Conservation (phyloP, 805 yeast species). For the Lachancea dasiensis region DNA sequence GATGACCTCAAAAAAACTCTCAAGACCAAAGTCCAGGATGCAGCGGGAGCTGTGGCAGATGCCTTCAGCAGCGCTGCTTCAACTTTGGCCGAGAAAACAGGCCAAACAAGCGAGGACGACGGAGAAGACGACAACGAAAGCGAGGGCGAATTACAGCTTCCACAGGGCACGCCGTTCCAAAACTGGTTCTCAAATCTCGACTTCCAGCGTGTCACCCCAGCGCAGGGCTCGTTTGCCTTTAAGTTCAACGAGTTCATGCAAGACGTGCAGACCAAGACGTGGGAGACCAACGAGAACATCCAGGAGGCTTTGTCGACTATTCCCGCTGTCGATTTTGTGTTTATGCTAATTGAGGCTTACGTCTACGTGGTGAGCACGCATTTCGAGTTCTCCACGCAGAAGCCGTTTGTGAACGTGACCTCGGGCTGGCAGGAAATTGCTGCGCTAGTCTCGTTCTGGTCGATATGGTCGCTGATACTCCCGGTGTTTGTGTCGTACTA, state of each 20-base stretch:
- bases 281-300: constrained; percentile 18
- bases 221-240: constrained; percentile 15
- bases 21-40: constrained; percentile 19
- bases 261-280: constrained; percentile 17
- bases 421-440: constrained; percentile 10
- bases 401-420: constrained; percentile 6
- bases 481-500: constrained; percentile 26
- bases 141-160: constrained; percentile 8
- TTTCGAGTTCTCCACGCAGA: constrained; percentile 4
- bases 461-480: constrained; percentile 11
- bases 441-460: constrained; percentile 15
- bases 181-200: constrained; percentile 10
- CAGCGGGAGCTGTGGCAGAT: constrained; percentile 4
- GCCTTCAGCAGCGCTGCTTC: constrained; percentile 10
- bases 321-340: constrained; percentile 18
- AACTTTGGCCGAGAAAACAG: constrained; percentile 34
- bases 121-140: constrained; percentile 14
- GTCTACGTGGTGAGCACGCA: constrained; percentile 13
- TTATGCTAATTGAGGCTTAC: constrained; percentile 20
- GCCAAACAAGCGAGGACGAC: constrained; percentile 4
- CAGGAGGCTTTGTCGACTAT: constrained; percentile 25
- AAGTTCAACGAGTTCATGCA: constrained; percentile 19
- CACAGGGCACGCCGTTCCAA: constrained; percentile 10
- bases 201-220: constrained; percentile 7
- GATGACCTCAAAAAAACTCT: constrained; percentile 15